Conservation (phyloP, 345 rosid genomes). For the Citrus cavaleriei region DNA sequence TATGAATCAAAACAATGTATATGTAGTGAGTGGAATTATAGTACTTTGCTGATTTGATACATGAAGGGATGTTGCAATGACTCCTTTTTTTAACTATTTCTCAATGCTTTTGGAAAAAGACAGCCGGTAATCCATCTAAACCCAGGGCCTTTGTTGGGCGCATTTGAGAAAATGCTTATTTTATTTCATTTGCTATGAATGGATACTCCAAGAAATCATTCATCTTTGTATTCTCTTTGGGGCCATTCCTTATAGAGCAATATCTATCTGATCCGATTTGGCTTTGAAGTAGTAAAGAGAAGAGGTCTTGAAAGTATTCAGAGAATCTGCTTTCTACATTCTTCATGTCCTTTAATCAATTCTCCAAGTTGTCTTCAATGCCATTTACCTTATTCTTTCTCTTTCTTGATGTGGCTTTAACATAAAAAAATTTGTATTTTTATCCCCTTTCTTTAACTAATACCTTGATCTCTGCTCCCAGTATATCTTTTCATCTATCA, state of each 20-base stretch:
- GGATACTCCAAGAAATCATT: neutral
- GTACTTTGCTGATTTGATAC: neutral
- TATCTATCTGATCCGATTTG: neutral
- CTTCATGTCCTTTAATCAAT: neutral
- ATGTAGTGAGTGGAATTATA: too few species aligned
- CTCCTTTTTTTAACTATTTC: neutral
- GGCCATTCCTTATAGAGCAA: too few species aligned
- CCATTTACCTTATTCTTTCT: neutral
- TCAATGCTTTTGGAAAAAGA: too few species aligned
- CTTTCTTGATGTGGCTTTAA: too few species aligned
- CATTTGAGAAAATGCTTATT: too few species aligned
- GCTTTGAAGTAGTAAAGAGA: neutral
- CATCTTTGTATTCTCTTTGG: neutral
- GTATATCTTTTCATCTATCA: too few species aligned
- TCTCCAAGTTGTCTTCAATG: neutral
- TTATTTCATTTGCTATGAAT: too few species aligned
- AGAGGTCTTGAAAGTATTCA: too few species aligned
- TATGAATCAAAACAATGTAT: neutral
- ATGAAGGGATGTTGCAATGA: too few species aligned
- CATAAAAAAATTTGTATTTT: too few species aligned
- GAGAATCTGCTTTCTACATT: too few species aligned
- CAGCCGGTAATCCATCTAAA: fast-evolving
- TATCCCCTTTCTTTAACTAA: too few species aligned
- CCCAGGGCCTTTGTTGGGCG: neutral
- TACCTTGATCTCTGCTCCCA: neutral